Conservation (phyloP, 2,329 filamentous ascomycete species). For the Fusarium camptoceras region DNA sequence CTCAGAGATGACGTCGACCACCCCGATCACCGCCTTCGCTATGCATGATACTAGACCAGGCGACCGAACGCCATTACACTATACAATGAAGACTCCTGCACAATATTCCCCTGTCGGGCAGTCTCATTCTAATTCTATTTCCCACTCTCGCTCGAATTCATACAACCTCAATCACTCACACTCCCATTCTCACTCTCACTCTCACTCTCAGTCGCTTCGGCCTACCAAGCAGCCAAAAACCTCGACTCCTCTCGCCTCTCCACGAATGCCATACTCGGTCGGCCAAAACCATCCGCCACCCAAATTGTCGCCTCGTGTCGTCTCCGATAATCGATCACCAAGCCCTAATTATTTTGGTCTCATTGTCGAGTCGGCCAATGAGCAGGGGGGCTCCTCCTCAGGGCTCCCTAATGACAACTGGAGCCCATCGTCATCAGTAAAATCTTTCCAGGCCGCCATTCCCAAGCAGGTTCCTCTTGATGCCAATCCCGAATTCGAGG, state of each 20-base stretch:
- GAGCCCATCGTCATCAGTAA: conserved; percentile 77
- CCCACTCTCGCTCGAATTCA: conserved; percentile 49
- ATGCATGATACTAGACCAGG: conserved; percentile 52
- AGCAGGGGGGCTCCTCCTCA: conserved; percentile 70
- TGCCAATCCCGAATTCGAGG: conserved; percentile 84
- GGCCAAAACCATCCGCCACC: conserved; percentile 67
- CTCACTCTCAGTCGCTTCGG: conserved; percentile 58
- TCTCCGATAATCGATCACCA: conserved; percentile 58
- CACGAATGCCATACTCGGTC: conserved; percentile 64
- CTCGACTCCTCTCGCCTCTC: conserved; percentile 65
- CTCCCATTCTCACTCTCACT: conserved; percentile 54
- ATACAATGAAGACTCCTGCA: conserved; percentile 61
- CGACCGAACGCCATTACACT: conserved; percentile 54
- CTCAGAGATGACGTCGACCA: conserved; percentile 45
- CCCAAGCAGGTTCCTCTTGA: conserved; percentile 78
- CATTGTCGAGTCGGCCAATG: conserved; percentile 69
- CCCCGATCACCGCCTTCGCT: conserved; percentile 39
- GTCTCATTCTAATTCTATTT: conserved; percentile 41
- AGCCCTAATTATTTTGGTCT: conserved; percentile 93
- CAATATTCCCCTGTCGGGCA: conserved; percentile 53
- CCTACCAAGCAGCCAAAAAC: conserved; percentile 55
- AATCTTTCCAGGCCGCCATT: conserved; percentile 74
- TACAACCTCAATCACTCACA: conserved; percentile 56
- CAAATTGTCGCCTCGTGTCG: conserved; percentile 58
- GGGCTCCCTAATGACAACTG: conserved; percentile 76